phyloP scores from a whole-genome alignment of 2,329 filamentous ascomycete species.

The Pseudogymnoascus destructans region DNA sequence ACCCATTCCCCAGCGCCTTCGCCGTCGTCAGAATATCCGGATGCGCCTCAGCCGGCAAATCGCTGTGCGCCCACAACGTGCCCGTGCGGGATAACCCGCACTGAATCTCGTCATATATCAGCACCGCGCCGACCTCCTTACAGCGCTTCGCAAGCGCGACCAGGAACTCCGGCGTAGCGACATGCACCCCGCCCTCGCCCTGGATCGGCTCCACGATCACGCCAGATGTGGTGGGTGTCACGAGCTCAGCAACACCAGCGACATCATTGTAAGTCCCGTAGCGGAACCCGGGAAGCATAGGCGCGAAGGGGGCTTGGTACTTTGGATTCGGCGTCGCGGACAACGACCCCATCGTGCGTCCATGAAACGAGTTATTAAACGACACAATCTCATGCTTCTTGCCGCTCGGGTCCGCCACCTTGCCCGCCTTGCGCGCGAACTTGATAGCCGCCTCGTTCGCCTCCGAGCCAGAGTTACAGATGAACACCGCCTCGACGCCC shows the following conservation, averaged over 20 bases:
- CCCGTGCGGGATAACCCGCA: slow-evolving; percentile 84
- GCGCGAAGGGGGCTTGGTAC: slow-evolving; percentile 88
- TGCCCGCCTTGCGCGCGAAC: slow-evolving; percentile 85
- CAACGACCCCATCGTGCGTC: slow-evolving; percentile 85
- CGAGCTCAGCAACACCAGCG: slow-evolving; percentile 52
- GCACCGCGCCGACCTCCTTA: slow-evolving; percentile 71
- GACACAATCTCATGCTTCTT: slow-evolving; percentile 75
- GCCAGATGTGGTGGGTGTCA: slow-evolving; percentile 78
- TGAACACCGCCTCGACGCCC: slow-evolving; percentile 66
- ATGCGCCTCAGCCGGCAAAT: slow-evolving; percentile 64
- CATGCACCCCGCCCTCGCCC: slow-evolving; percentile 85
- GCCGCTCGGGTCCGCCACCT: slow-evolving; percentile 56
- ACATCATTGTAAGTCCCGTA: slow-evolving; percentile 81
- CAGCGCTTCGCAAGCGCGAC: slow-evolving; percentile 71
- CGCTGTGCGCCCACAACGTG: slow-evolving; percentile 74
- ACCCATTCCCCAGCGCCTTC: slow-evolving; percentile 92
- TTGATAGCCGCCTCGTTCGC: slow-evolving; percentile 98
- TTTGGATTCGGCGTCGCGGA: slow-evolving; percentile 97
- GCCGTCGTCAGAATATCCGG: slow-evolving; percentile 89
- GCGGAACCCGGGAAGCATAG: slow-evolving; percentile 88
- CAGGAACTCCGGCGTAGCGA: slow-evolving; percentile 72
- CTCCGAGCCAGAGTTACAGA: slow-evolving; percentile 94
- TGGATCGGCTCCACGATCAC: slow-evolving; percentile 97
- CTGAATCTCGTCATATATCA: slow-evolving; percentile 96
- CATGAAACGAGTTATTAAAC: slow-evolving; percentile 88